Evolutionary conservation across 495 filamentous ascomycete species (phyloP).

Genomic region (Penicillium parvum): DNA sequence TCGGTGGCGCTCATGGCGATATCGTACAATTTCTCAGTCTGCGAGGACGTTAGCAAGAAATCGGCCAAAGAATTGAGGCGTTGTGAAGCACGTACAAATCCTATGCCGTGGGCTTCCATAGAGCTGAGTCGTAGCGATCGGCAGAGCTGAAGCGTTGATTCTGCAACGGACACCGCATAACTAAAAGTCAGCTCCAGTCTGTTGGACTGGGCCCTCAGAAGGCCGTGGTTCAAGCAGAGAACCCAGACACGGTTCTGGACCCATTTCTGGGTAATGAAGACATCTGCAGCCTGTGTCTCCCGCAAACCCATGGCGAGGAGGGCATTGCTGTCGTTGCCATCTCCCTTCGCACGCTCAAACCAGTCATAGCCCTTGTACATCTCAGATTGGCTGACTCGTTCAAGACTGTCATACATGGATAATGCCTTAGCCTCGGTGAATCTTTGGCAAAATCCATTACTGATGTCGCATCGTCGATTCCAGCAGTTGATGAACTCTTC

Average conservation of each 20-base stretch:
- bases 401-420: conserved; percentile 33
- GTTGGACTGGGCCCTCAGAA: conserved; percentile 49
- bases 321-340: conserved; percentile 31
- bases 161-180: conserved; percentile 66
- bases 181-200: conserved; percentile 57
- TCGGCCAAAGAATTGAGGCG: neutral
- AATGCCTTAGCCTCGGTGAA: conserved; percentile 35
- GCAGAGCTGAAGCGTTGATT: conserved; percentile 60
- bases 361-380: conserved; percentile 56
- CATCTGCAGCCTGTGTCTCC: conserved; percentile 65
- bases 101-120: conserved; percentile 71
- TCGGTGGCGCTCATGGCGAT: conserved; percentile 37
- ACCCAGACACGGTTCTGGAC: conserved; percentile 81
- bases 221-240: conserved; percentile 52
- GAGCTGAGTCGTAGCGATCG: conserved; percentile 56
- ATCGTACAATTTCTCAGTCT: conserved; percentile 43
- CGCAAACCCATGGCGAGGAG: conserved; percentile 47
- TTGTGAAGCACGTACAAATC: conserved; percentile 50
- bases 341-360: conserved; percentile 51
- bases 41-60: conserved; percentile 7
- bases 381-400: conserved; percentile 27
- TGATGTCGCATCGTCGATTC: conserved; percentile 36
- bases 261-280: conserved; percentile 74
- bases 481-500: conserved; percentile 42
- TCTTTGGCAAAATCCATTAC: conserved; percentile 29